phyloP scores from a whole-genome alignment of 805 yeast species.

The Saccharomycopsis lassenensis region DNA sequence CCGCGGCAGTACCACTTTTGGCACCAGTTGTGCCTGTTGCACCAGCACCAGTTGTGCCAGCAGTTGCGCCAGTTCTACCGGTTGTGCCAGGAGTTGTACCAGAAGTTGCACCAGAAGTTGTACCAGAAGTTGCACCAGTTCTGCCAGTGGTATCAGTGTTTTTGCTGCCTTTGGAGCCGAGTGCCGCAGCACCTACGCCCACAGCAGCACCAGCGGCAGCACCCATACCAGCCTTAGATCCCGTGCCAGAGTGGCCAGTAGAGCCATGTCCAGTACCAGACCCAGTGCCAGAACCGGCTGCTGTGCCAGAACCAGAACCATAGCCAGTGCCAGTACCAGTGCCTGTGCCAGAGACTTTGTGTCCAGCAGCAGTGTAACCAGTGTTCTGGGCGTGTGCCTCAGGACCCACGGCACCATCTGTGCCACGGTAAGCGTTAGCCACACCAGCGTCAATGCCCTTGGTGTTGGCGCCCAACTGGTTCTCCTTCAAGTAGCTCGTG shows the following conservation, averaged over 20 bases:
- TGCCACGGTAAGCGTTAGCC: too few relatives aligned
- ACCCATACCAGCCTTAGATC: too few relatives aligned
- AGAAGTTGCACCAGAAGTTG: background rate
- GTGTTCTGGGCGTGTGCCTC: background rate
- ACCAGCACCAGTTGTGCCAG: conserved; percentile 8
- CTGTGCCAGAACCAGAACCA: conserved; percentile 4
- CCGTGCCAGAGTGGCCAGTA: too few relatives aligned
- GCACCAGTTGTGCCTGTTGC: conserved; percentile 15
- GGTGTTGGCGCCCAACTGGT: background rate
- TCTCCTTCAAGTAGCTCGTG: conserved; percentile 1
- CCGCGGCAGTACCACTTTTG: too few relatives aligned
- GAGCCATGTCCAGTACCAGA: conserved; percentile 4
- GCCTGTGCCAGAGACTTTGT: conserved; percentile 3
- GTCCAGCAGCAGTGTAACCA: background rate
- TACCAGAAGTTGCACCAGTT: too few relatives aligned
- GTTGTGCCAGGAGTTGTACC: background rate
- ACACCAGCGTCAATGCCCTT: background rate
- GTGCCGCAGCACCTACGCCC: conserved; percentile 5
- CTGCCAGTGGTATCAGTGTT: too few relatives aligned
- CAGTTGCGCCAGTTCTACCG: conserved; percentile 12
- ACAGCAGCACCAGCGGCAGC: conserved; percentile 9
- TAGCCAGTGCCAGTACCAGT: conserved; percentile 5
- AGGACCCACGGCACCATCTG: too few relatives aligned
- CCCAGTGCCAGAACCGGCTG: conserved; percentile 5
- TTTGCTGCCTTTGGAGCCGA: background rate